Conservation (phyloP, 306 rosid genomes). For the Echinosophora koreensis region DNA sequence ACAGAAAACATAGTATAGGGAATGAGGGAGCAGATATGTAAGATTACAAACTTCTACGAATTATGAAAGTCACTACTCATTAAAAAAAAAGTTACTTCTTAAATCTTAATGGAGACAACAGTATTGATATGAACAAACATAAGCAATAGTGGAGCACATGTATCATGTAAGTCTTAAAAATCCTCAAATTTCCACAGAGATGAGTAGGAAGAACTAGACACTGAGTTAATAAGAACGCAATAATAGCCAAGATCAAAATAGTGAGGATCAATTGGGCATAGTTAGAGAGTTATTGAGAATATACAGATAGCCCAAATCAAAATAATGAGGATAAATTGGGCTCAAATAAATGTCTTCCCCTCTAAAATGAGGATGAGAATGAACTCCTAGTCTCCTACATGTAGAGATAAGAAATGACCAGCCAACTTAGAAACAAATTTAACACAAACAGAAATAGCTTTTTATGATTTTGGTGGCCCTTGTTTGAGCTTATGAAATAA, state of each 20-base stretch:
- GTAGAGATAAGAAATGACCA: not conserved
- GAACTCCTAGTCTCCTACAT: not conserved
- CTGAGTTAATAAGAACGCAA: not conserved
- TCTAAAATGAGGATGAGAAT: not conserved
- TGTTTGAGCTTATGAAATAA: conserved; percentile 16
- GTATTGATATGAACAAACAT: not conserved
- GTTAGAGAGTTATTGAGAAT: too few species aligned
- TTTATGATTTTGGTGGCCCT: not conserved
- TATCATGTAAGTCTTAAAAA: not conserved
- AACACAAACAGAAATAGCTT: not conserved
- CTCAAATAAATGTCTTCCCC: not conserved
- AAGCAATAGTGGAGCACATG: not conserved
- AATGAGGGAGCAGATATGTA: not conserved
- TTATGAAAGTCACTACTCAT: conserved; percentile 10
- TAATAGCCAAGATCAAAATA: not conserved
- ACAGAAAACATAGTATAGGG: not conserved
- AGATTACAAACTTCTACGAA: conserved; percentile 9
- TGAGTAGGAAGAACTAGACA: not conserved
- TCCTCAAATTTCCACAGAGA: not conserved
- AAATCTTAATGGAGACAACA: not conserved
- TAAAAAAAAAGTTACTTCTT: not conserved
- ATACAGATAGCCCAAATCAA: too few species aligned
- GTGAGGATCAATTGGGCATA: not conserved
- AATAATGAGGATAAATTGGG: too few species aligned
- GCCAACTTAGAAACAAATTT: conserved; percentile 8